Percentiles rank a stretch among this genome's conserved stretches.
phyloP scores from a whole-genome alignment of 768 basidiomycete genomes.

The Rhizopogon vulgaris region DNA sequence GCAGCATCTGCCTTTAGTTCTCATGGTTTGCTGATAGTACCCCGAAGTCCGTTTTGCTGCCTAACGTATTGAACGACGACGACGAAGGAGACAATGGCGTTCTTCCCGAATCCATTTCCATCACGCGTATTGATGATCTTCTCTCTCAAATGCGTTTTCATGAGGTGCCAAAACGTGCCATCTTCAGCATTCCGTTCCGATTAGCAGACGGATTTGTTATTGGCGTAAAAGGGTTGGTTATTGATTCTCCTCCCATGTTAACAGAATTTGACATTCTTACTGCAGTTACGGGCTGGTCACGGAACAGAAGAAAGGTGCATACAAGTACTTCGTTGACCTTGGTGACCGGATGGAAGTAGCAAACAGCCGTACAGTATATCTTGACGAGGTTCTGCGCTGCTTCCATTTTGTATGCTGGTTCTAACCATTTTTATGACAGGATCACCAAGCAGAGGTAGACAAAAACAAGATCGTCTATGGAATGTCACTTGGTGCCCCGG shows the following conservation, averaged over 20 bases:
- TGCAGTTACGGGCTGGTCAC: conserved; percentile 82
- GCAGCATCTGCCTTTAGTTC: conserved; percentile 15
- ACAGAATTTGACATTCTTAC: conserved; percentile 4
- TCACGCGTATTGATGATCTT: conserved; percentile 72
- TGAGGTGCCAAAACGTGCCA: conserved; percentile 77
- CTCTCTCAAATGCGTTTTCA: conserved; percentile 75
- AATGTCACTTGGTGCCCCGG: conserved; percentile 32
- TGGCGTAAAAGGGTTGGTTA: conserved; percentile 72
- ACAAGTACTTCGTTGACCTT: conserved; percentile 78
- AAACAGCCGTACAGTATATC: conserved; percentile 58
- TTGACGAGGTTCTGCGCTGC: conserved; percentile 51
- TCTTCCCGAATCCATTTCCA: conserved; percentile 66
- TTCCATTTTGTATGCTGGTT: neutral
- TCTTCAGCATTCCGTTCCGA: conserved; percentile 77
- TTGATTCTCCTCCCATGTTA: neutral
- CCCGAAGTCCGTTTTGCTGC: conserved; percentile 51
- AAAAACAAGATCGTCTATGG: conserved; percentile 22
- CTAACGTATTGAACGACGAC: conserved; percentile 41
- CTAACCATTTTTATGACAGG: conserved; percentile 14
- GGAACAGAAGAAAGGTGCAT: conserved; percentile 77
- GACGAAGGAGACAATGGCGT: conserved; percentile 46
- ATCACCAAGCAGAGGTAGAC: conserved; percentile 23
- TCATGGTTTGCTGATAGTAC: neutral
- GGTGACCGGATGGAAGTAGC: conserved; percentile 78
- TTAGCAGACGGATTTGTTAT: conserved; percentile 70